Base-by-base conservation (phyloP, 2,329 filamentous ascomycete species). In the Decorospora gaudefroyi region DNA sequence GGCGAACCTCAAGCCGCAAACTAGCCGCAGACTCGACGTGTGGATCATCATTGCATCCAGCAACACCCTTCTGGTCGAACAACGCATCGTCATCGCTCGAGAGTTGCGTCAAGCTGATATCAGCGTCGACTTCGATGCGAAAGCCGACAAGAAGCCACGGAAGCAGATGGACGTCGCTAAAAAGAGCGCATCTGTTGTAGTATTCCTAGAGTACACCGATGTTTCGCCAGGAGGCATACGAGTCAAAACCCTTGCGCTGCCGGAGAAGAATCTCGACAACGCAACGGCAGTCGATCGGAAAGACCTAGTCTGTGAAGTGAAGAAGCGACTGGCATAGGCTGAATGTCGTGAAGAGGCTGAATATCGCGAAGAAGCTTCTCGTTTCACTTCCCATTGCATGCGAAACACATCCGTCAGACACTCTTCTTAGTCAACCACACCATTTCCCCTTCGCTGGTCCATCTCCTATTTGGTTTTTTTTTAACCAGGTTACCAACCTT, bases 201-300 rank as follows among this genome's bases (percentile, higher is more conserved):
- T 96, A 32, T 90, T 96, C 59, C 78, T 96, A 1, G 90, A 90
- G 31, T 87, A 95, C 61, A 88, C 95, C 42, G 90, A 96, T 72
- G 75, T 92, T 29, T 83, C 82, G 42, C 77, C 81, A 22, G 88
- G 88, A 43, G 84, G 91, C 69, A 85, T 92, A 55, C 87, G 86
- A 71, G 79, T 96, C 68, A 96, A 96, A 81, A 82, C 85, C 76
- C 78, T 88, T 73, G 29, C 33, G 19, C 87, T 95, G 76, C 84
- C 88, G 0, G 87, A 95, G 69, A 95, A 95, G 75, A 87, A 93
- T 44, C 2, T 27, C 6, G 38, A 42, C 9, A 19, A 28, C n/a
- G 90, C 89, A 39, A 78, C 89, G 25, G 73, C 88, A 40, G 81
- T 95, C 16, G 74, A 83, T 38, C 75, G 86, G 46, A 71, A 72